Evolutionary conservation across 1,139 yeast species (phyloP).

Genomic region (Arxiozyma slooffiae): DNA sequence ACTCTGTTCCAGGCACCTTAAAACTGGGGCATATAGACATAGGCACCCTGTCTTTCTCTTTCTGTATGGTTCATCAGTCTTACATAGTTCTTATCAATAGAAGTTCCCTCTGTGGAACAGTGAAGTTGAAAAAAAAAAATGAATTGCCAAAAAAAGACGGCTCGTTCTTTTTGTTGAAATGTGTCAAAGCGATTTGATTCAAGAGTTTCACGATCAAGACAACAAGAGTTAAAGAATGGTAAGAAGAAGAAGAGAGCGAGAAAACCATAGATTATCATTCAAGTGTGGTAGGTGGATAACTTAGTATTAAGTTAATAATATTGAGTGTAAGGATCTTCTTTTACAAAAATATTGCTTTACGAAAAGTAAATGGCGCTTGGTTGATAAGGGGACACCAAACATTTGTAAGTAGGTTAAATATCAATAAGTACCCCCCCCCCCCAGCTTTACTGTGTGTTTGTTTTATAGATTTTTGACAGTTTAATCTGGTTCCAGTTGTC

Average conservation of each 20-base stretch:
- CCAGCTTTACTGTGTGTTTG: too few species aligned
- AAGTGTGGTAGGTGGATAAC: background rate
- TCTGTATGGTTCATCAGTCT: too few species aligned
- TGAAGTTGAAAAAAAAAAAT: too few species aligned
- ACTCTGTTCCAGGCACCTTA: background rate
- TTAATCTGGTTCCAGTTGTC: too few species aligned
- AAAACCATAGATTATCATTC: background rate
- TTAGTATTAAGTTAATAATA: too few species aligned
- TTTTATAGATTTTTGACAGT: too few species aligned
- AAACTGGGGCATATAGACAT: too few species aligned
- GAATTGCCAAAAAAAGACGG: background rate
- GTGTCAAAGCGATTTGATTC: background rate
- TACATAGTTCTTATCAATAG: background rate
- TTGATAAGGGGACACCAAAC: background rate
- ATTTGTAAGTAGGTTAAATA: background rate
- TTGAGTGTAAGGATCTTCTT: too few species aligned
- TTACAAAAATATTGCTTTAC: background rate
- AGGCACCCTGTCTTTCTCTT: background rate
- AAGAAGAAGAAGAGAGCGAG: too few species aligned
- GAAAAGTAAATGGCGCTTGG: background rate
- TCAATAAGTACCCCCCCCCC: too few species aligned
- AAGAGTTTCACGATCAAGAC: too few species aligned
- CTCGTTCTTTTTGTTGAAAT: background rate
- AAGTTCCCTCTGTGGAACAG: too few species aligned
- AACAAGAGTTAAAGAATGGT: background rate